Evolutionary conservation across 352 stramenopile genomes (phyloP), one percentile per base, ranked within the genome.

Genomic region (Bremia lactucae): DNA sequence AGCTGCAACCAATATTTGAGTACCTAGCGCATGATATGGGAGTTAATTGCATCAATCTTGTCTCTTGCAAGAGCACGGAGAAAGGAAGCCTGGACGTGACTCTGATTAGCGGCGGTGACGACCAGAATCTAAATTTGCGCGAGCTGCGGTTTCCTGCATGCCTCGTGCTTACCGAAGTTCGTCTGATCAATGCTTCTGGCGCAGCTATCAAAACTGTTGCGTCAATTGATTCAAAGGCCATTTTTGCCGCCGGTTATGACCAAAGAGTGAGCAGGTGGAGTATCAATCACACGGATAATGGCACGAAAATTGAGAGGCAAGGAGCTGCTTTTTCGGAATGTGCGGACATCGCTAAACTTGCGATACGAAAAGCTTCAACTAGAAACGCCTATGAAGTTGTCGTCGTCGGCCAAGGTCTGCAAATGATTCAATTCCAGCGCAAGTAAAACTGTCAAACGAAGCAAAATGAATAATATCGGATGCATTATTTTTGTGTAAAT

Each of bases 11-110:
- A 5, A 62, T 45, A 40, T 62, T 56, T 20, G 69, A 54, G 36
- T 92, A 90, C 48, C 42, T 84, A 21, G 81, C 73, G 0, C 81
- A 94, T 34, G 79, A 90, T 48, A 90, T 94, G 76, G 81, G 81
- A 31, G 57, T 64, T 21, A 94, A 94, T 36, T 87, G 71, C 49
- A 52, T 89, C 25, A 42, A 62, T 16, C 45, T 68, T 14, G 52
- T 62, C 5, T 59, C 41, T 7, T 59, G 42, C 8, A 51, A 49
- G n/a, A 53, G 40, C 7, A 26, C 52, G 2, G 19, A 46, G 16
- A 26, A 42, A 26, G 46, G 39, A 14, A 36, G 23, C 9, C 40
- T 62, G 1, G 49, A 63, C 36, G 69, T 91, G 25, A 42, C 60
- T n/a, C 50, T 94, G 28, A 43, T 91, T 44, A 94, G 71, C 28